phyloP scores from a whole-genome alignment of 192 early-diverging fungal species.

The Radiomyces spectabilis region DNA sequence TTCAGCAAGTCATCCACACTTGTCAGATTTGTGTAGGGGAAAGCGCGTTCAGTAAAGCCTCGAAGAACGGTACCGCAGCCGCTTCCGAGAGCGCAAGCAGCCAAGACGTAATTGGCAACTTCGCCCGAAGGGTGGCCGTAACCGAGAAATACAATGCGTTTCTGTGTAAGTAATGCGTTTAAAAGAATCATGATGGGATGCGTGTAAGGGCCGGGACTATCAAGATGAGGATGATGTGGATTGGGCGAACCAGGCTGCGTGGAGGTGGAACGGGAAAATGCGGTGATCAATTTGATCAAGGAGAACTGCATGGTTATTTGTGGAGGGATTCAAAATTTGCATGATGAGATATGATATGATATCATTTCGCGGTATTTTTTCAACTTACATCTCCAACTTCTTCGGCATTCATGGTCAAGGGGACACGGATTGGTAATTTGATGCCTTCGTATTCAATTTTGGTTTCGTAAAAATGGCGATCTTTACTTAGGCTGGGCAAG shows the following conservation, averaged over 20 bases:
- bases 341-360: slow-evolving; percentile 1
- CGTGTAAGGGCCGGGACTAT: slow-evolving; percentile 74
- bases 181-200: slow-evolving; percentile 83
- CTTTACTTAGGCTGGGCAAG: slow-evolving; percentile 56
- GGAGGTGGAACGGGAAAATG: slow-evolving; percentile 53
- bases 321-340: not conserved
- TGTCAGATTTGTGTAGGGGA: slow-evolving; percentile 84
- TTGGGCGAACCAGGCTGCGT: slow-evolving; percentile 32
- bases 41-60: slow-evolving; percentile 83
- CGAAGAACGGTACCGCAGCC: slow-evolving; percentile 82
- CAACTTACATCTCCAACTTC: slow-evolving; percentile 84
- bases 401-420: slow-evolving; percentile 76
- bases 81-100: slow-evolving; percentile 82
- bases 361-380: no score
- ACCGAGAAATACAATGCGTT: slow-evolving; percentile 87
- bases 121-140: slow-evolving; percentile 86
- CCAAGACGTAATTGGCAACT: slow-evolving; percentile 87
- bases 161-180: slow-evolving; percentile 89
- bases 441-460: slow-evolving; percentile 78
- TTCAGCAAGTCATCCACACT: slow-evolving; percentile 79
- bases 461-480: slow-evolving; percentile 83
- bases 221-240: slow-evolving; percentile 82
- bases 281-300: slow-evolving; percentile 70
- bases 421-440: slow-evolving; percentile 82
- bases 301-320: slow-evolving; percentile 54